A percentile compares a stretch with the other conserved stretches of the same genome.
phyloP scores from a whole-genome alignment of 2,329 filamentous ascomycete species.

The Beauveria bassiana region DNA sequence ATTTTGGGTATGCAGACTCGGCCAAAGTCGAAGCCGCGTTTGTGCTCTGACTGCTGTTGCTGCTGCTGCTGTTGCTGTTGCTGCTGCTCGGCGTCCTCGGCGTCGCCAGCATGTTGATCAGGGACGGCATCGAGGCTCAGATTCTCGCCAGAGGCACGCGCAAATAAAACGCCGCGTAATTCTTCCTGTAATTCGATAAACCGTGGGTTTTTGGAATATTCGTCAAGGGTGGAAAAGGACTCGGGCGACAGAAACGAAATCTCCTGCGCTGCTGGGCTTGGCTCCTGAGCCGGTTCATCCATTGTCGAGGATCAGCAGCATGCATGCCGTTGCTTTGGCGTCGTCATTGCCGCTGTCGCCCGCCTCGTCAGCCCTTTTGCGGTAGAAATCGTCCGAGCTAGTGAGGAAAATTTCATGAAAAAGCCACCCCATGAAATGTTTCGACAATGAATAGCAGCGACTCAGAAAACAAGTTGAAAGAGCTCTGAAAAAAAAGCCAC shows the following conservation, averaged over 20 bases:
- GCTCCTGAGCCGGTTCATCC: neutral
- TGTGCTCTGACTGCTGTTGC: neutral
- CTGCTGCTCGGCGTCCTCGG: conserved; percentile 8
- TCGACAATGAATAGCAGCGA: neutral
- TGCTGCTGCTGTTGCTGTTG: neutral
- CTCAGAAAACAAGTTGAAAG: neutral
- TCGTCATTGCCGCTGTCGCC: neutral
- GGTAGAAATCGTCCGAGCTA: neutral
- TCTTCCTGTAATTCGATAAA: conserved; percentile 38
- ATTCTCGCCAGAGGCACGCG: conserved; percentile 20
- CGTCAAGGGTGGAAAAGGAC: conserved; percentile 22
- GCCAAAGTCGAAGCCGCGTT: conserved; percentile 20
- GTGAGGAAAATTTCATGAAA: neutral
- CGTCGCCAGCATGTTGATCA: conserved; percentile 8
- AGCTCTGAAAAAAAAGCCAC: neutral
- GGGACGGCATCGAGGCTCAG: conserved; percentile 22
- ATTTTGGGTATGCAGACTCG: conserved; percentile 21
- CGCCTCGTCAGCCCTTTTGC: neutral
- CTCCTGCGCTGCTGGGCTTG: neutral
- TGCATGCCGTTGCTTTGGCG: neutral
- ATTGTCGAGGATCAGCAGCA: neutral
- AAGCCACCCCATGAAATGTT: neutral
- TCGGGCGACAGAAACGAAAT: conserved; percentile 10
- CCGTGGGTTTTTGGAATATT: conserved; percentile 28
- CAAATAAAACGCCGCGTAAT: conserved; percentile 34